Base-by-base conservation (phyloP, 495 filamentous ascomycete species). In the Aspergillus ellipticus region DNA sequence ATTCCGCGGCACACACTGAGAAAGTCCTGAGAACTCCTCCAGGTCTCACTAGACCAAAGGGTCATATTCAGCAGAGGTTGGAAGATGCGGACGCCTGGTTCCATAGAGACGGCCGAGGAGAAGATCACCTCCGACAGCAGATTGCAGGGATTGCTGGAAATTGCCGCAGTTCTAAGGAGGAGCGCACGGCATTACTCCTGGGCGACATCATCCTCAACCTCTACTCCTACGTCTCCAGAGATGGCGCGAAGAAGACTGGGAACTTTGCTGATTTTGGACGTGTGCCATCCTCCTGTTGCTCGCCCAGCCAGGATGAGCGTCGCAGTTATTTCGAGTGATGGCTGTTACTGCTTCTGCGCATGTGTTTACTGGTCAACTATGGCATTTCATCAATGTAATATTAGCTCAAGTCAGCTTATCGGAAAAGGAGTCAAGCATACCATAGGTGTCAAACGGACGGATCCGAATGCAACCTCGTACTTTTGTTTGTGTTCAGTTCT, bases 81-180 rank as follows among this genome's bases (percentile, higher is more conserved):
- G 49, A 59, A 28, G 63, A 63, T 17, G 51, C 65, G 13, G 49
- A 66, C 6, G 19, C 41, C 21, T 72, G 69, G 69, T 72, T 72
- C 29, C 64, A 62, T 33, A 54, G 24, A 17, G 66, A 66, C 46
- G 19, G 33, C 21, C 58, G 57, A 16, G 53, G 60, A n/a, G 47
- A 62, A 21, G 59, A 63, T 3, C 10, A 55, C 10, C 35, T 65
- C 39, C 66, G 60, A 9, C 43, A 54, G 28, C 57, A 65, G 24
- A 60, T 69, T 41, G 35, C 41, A 17, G 42, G 42, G 1, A 57
- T 66, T 51, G 55, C 61, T 15, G 22, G 61, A 4, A 58, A 49
- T 19, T 56, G 58, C 17, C 55, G 19, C 35, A 39, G 35, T n/a
- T 15, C 35, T 8, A 39, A 39, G 35, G 35, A 39, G n/a, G 11